Base-by-base conservation (phyloP, 257 asterid species). In the Misopates orontium region DNA sequence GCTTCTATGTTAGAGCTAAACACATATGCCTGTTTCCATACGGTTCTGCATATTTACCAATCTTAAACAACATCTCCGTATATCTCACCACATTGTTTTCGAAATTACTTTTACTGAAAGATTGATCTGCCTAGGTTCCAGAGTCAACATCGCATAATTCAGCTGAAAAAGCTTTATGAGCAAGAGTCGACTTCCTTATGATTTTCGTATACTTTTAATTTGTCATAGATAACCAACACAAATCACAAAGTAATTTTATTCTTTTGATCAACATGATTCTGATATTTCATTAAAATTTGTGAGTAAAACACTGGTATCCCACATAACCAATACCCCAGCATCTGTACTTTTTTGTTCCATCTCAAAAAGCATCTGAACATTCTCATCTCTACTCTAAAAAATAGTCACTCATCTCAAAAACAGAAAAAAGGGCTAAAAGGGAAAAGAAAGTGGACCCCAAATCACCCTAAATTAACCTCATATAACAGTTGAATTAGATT, bases 401-500 rank as follows among this genome's bases (percentile, higher is more conserved):
- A 19, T n/a, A 16, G 32, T 24, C 44, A 12, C 44, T 28, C 16
- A 56, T 56, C 55, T 21, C 41, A 14, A 23, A 44, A 31, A 60
- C 32, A 18, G 12, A 10, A 57, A 28, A 28, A 11, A 57, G 2
- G 36, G 36, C 8, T 15, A 19, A 24, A 64, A 65, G 24, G 67
- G 24, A 4, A 36, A 0, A 39, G 10, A 40, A 51, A 12, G 14
- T 8, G 13, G n/a, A 12, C 18, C 47, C n/a, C n/a, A n/a, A n/a
- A n/a, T n/a, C n/a, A 49, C 4, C 41, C 41, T 0, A 20, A 5
- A 44, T 60, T 14, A 51, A 73, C 36, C 6, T 28, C 2, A 62
- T 41, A 56, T 16, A 63, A 55, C 60, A n/a, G 50, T 50, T 11
- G 17, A 68, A 56, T 31, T 39, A 62, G 16, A 67, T 25, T 20